Conservation (phyloP, 2,329 filamentous ascomycete genomes). For the Talaromyces sp. region DNA sequence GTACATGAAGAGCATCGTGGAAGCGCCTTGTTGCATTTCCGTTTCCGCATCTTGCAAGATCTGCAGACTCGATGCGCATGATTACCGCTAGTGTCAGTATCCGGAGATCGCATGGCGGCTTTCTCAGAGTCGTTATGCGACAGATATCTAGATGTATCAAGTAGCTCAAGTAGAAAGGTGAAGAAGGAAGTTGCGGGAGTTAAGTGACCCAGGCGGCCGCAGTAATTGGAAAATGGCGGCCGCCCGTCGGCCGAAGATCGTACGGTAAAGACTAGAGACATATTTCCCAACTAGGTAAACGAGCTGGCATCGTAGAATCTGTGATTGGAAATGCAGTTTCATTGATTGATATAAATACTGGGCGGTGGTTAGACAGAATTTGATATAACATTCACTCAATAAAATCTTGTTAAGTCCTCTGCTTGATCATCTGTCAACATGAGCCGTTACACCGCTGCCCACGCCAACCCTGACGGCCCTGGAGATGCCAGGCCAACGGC, state of each 20-base stretch:
- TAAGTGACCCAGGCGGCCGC: not conserved
- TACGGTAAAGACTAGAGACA: not conserved
- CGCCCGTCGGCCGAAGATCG: not conserved
- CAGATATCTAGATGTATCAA: not conserved
- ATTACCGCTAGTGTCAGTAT: not conserved
- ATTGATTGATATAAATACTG: not conserved
- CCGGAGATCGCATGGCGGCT: not conserved
- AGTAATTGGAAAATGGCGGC: not conserved
- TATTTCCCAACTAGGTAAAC: not conserved
- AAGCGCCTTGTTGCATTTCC: slow-evolving; percentile 23
- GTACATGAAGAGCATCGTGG: slow-evolving; percentile 19
- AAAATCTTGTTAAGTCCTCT: not conserved
- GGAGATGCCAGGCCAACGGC: slow-evolving; percentile 30
- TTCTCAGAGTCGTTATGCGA: not conserved
- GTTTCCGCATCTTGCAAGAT: slow-evolving; percentile 17
- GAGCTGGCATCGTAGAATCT: not conserved
- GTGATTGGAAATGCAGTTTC: not conserved
- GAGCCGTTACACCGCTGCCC: slow-evolving; percentile 26
- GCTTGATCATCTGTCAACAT: not conserved
- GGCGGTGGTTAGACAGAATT: not conserved
- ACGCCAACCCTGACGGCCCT: slow-evolving; percentile 26
- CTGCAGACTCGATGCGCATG: slow-evolving; percentile 5
- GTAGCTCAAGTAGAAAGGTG: not conserved
- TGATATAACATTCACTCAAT: not conserved
- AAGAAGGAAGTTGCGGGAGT: not conserved